phyloP scores from a whole-genome alignment of 2,329 filamentous ascomycete genomes.

The Curvularia verruculosa region DNA sequence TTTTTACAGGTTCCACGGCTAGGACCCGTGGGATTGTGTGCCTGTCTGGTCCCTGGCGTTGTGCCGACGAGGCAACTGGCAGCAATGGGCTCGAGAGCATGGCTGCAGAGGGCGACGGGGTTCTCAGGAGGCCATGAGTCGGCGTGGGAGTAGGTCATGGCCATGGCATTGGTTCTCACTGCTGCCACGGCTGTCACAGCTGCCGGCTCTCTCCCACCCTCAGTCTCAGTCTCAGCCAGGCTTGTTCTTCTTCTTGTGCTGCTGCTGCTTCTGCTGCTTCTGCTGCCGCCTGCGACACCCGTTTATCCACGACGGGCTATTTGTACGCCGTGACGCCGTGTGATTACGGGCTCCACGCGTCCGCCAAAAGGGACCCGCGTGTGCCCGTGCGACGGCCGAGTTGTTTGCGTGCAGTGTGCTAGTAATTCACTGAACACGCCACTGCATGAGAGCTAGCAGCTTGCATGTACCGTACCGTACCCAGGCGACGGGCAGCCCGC shows the following conservation, averaged over 20 bases:
- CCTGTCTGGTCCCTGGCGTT: background rate
- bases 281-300: too few species aligned
- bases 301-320: too few species aligned
- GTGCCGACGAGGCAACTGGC: slow-evolving; percentile 1
- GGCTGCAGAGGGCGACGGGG: background rate
- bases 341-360: slow-evolving; percentile 37
- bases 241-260: background rate
- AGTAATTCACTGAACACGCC: background rate
- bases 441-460: background rate
- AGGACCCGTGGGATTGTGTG: background rate
- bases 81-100: background rate
- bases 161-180: background rate
- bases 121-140: slow-evolving; percentile 18
- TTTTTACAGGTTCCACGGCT: slow-evolving; percentile 1
- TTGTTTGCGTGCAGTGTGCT: slow-evolving; percentile 12
- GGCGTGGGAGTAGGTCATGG: background rate
- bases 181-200: background rate
- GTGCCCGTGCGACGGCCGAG: slow-evolving; percentile 32
- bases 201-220: too few species aligned
- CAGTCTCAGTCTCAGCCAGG: too few species aligned
- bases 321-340: slow-evolving; percentile 20
- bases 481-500: background rate
- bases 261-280: background rate
- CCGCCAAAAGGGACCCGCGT: slow-evolving; percentile 40
- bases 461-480: too few species aligned